Evolutionary conservation across 202 grass and related monocot species (phyloP).

Genomic region (Setaria italica): DNA sequence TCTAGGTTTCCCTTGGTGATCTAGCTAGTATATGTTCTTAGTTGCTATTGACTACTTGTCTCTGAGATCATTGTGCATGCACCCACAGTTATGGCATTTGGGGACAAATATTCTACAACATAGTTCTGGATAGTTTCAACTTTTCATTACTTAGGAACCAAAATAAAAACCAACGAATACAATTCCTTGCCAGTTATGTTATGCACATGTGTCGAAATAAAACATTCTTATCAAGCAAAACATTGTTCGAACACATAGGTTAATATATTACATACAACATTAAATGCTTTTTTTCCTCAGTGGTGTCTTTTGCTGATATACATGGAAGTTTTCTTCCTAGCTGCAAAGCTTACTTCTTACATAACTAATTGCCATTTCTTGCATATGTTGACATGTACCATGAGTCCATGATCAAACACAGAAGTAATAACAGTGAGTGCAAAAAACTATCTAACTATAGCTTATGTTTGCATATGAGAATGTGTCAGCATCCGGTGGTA

Average conservation of each 20-base stretch:
- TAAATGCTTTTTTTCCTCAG: background rate
- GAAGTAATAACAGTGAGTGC: background rate
- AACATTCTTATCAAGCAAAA: background rate
- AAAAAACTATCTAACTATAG: background rate
- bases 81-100: background rate
- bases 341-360: background rate
- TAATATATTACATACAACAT: background rate
- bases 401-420: background rate
- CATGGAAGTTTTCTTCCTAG: background rate
- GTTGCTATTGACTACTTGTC: background rate
- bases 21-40: background rate
- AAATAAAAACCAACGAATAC: background rate
- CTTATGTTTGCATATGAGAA: background rate
- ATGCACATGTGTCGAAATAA: background rate
- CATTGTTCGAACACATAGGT: background rate
- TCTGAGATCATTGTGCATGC: background rate
- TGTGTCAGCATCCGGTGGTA: background rate
- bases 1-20: background rate
- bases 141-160: background rate
- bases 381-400: background rate
- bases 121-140: background rate
- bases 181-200: background rate
- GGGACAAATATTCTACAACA: background rate
- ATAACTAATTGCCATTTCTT: background rate
- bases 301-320: background rate